Base-by-base conservation (phyloP, 345 rosid genomes). In the Anacardium occidentale region DNA sequence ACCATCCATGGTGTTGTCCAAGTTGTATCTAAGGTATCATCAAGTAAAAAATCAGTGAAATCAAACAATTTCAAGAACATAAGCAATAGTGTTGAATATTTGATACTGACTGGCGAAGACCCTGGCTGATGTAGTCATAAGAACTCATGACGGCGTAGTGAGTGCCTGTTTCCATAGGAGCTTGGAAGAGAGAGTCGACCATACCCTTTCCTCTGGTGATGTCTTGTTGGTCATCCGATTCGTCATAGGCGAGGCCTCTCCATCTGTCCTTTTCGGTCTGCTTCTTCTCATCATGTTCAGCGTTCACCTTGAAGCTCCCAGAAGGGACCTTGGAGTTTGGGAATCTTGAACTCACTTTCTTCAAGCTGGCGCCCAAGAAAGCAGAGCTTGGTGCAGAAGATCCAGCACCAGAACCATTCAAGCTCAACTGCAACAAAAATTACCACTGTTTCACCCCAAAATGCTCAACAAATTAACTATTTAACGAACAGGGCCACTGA, bases 131-230 rank as follows among this genome's bases (percentile, higher is more conserved):
- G 84, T 95, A 95, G 50, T 95, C 98, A 14, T 87, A 79, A n/a
- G 98, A 92, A 67, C 85, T 90, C 80, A 95, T 74, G 73, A 95
- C 78, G 12, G 99, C 82, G 12, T 88, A 21, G 88, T 95, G 99
- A 64, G 99, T 95, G 56, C 99, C 99, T 4, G 83, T 22, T 0
- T 68, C 83, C 82, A 62, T 67, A 54, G 97, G 99, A 20, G 98
- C 99, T 74, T 95, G 99, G 93, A 92, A 95, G 79, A 95, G 87
- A 11, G 89, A 11, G 83, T 95, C 99, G 29, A 95, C 99, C 93
- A 81, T 22, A 73, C 97, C 98, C 76, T 95, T 92, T 25, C 98
- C 99, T 71, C 98, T 80, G 73, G 94, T 80, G 67, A 95, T 95
- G 83, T 95, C 99, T 80, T 95, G 99, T 64, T 95, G 99, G 77